Evolutionary conservation across 352 stramenopile genomes (phyloP), one percentile per base, ranked within the genome.

Genomic region (Phytophthora sojae): DNA sequence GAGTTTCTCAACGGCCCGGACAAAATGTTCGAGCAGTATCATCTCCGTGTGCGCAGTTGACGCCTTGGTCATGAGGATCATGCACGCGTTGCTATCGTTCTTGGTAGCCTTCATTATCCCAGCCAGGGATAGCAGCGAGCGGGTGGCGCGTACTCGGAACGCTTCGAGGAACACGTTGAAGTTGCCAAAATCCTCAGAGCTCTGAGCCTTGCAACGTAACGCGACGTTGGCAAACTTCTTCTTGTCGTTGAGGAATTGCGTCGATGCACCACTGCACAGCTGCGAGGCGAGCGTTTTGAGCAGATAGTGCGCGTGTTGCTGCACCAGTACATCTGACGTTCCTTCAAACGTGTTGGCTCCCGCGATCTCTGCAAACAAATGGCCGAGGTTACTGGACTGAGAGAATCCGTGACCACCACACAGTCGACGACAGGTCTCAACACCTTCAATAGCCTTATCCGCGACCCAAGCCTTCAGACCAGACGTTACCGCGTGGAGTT

Each of bases 1-100:
- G 6, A 81, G 37, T 8, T 26, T 35, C 19, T 60, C 30, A 14
- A 83, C 32, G 12, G 53, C 73, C 7, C 70, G 54, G 11, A 76
- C 57, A 57, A 80, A 83, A 39, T 50, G 51, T 19, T 61, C 57
- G n/a, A 83, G 63, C 23, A 86, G 51, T n/a, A 86, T 64, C 6
- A 80, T 67, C 58, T 86, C 76, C 15, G 76, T 59, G 64, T 86
- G 79, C 8, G 72, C 79, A 15, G 66, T 61, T 2, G 76, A 86
- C 3, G 71, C 73, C 11, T 76, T 73, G 1, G 73, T 79, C 73
- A 83, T 82, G 58, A 83, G 64, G 42, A 82, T 65, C 79, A 83
- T 86, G 61, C 67, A 80, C 25, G 71, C 69, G 52, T 82, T 82
- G 26, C 57, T 26, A 61, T 85, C 74, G 56, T 79, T 79, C 44